Base-by-base conservation (phyloP, 192 early-diverging fungal genomes). In the Linnemannia elongata region DNA sequence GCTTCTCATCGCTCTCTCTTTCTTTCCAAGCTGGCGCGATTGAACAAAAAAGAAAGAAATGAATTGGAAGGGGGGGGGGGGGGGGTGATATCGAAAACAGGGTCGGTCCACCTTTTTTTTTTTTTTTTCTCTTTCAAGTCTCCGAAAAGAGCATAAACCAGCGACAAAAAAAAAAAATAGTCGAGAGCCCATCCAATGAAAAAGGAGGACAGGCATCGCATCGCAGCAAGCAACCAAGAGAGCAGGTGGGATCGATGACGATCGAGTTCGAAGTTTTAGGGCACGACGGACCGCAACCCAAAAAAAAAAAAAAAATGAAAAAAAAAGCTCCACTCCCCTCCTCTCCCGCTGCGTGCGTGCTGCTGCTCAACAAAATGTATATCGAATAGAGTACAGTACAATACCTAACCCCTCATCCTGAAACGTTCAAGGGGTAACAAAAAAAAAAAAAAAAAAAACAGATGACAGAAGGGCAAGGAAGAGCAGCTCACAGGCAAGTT, bases 381-480 rank as follows among this genome's bases (percentile, higher is more conserved):
- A 52, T 52, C 17, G 49, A 52, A 52, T 52, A 52, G 49, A 52
- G 49, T 52, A 52, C 49, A 57, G 17, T 6, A 4, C 55, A 27
- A 49, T 8, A 49, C 0, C 47, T 0, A 49, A 39, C 47, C 49
- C 49, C 15, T 57, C 54, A 57, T 66, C 60, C 60, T 66, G 60
- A 66, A 66, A 66, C 60, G 60, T 66, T 33, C 60, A 66, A 66
- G 60, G 60, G 60, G 60, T 66, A 66, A 66, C 10, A 72, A 6
- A 72, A 42, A 72, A 41, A n/a, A 57, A n/a, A 60, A 60, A 33
- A 33, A 4, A 66, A 15, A 33, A 33, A 8, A n/a, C n/a, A 66
- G 24, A 66, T 12, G 27, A 66, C 7, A 33, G 13, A 33, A 33
- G 24, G 30, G 27, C 3, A 6, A 52, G 49, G 18, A 18, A 33